Percentiles rank a stretch among this genome's conserved stretches.
phyloP scores from a whole-genome alignment of 768 basidiomycete genomes.

The Asterophora lycoperdoides region DNA sequence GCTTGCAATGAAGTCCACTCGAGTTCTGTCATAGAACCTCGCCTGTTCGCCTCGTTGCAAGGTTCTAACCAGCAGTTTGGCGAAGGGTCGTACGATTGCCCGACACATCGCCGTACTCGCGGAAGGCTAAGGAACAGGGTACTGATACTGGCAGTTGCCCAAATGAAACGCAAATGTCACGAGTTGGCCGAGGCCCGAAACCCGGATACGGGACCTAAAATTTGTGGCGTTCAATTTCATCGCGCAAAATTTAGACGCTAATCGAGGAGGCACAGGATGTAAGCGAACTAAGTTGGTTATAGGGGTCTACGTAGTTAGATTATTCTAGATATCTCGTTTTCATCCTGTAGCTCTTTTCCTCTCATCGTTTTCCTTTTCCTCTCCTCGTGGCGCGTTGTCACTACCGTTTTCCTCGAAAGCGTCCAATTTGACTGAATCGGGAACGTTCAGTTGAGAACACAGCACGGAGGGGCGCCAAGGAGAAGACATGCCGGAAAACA shows the following conservation, averaged over 20 bases:
- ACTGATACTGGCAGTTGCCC: slow-evolving; percentile 9
- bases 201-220: slow-evolving; percentile 3
- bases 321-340: slow-evolving; percentile 16
- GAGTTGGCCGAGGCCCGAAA: slow-evolving; percentile 1
- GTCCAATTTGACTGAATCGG: slow-evolving; percentile 24
- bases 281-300: slow-evolving; percentile 8
- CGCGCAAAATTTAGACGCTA: slow-evolving; percentile 10
- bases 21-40: slow-evolving; percentile 13
- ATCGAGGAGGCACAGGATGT: slow-evolving; percentile 1
- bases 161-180: slow-evolving; percentile 15
- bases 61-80: slow-evolving; percentile 19
- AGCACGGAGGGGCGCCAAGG: slow-evolving; percentile 19
- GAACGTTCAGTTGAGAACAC: slow-evolving; percentile 21
- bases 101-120: slow-evolving; percentile 22
- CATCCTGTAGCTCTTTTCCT: slow-evolving; percentile 50
- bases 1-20: slow-evolving; percentile 14
- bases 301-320: slow-evolving; percentile 8
- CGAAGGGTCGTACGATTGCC: slow-evolving; percentile 17
- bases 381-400: slow-evolving; percentile 24
- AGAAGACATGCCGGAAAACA: slow-evolving; percentile 45
- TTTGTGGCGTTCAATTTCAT: slow-evolving; percentile 17
- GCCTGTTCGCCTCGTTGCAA: slow-evolving; percentile 18
- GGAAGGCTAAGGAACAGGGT: slow-evolving; percentile 10
- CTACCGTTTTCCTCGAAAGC: slow-evolving; percentile 19
- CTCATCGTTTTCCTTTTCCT: slow-evolving; percentile 37